Evolutionary conservation across 1,284 basidiomycete species (phyloP), one percentile per base, ranked within the genome.

Genomic region (Malassezia obtusa): DNA sequence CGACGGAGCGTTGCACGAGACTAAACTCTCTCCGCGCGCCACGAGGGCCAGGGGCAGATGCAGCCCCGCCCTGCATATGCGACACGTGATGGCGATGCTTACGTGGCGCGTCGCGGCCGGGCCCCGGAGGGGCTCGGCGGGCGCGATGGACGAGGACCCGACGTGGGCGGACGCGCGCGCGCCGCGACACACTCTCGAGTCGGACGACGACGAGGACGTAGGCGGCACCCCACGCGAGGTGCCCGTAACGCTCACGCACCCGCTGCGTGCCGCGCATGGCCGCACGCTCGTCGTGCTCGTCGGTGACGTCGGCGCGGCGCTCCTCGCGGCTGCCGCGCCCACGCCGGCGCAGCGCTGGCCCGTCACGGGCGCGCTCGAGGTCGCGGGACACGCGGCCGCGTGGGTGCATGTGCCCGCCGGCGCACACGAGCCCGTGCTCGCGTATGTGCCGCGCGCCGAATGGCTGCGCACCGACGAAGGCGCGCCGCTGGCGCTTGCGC

Each of bases 171-270:
- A 24, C 17, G 41, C 26, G 30, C 47, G 41, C 12, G 41, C 53
- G 43, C 53, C 53, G n/a, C 48, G 53, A 24, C 46, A 56, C 17
- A 49, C 45, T 15, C 36, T 45, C 2, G 53, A 56, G 24, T 56
- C 53, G 15, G 53, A 56, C 19, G 52, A 55, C 7, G 53, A 56
- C 9, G 53, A 46, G 14, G 45, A 19, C 21, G 26, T 4, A 2
- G 48, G 15, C n/a, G n/a, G n/a, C n/a, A n/a, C n/a, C n/a, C n/a
- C n/a, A n/a, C n/a, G n/a, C n/a, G n/a, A n/a, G n/a, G n/a, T n/a
- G n/a, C n/a, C n/a, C n/a, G n/a, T n/a, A n/a, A n/a, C n/a, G n/a
- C n/a, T n/a, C n/a, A n/a, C n/a, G n/a, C n/a, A n/a, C n/a, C n/a
- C n/a, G n/a, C n/a, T n/a, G 17, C 22, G 22, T 35, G 33, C 26